phyloP scores from a whole-genome alignment of 2,329 filamentous ascomycete genomes.

The Neonectria sp. region DNA sequence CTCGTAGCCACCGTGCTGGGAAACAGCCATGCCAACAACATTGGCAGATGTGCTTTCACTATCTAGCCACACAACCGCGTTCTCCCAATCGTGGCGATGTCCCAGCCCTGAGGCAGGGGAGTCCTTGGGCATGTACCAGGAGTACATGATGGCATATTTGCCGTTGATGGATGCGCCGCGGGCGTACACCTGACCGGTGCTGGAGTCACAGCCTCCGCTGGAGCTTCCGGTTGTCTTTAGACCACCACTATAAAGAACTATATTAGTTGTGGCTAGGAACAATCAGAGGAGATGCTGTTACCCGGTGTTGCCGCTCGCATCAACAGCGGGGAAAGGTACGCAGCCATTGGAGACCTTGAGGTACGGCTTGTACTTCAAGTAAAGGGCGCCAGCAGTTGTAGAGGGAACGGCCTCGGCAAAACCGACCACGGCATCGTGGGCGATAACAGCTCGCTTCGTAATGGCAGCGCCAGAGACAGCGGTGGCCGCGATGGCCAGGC shows the following conservation, averaged over 20 bases:
- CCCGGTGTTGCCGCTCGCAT: constrained; percentile 68
- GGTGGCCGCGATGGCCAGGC: constrained; percentile 36
- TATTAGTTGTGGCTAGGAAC: not conserved
- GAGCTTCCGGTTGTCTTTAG: constrained; percentile 50
- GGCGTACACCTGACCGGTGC: constrained; percentile 58
- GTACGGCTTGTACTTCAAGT: constrained; percentile 55
- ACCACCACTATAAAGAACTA: constrained; percentile 48
- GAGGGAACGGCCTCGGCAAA: constrained; percentile 51
- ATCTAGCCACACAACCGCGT: constrained; percentile 47
- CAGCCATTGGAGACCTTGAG: constrained; percentile 70
- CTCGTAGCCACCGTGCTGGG: constrained; percentile 55
- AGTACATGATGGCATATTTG: constrained; percentile 59
- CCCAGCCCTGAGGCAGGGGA: constrained; percentile 45
- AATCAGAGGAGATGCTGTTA: constrained; percentile 9
- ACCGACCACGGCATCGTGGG: constrained; percentile 51
- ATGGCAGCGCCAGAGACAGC: constrained; percentile 44
- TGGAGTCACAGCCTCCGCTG: constrained; percentile 52
- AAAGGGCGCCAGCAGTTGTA: constrained; percentile 46
- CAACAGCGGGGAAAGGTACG: constrained; percentile 74
- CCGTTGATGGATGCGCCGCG: constrained; percentile 51
- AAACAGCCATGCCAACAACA: constrained; percentile 55
- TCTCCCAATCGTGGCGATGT: constrained; percentile 51
- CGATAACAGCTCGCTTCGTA: constrained; percentile 48
- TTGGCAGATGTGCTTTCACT: constrained; percentile 42
- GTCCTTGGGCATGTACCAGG: constrained; percentile 65